Evolutionary conservation across 441 rosid genomes (phyloP).

Genomic region (California macrophylla): DNA sequence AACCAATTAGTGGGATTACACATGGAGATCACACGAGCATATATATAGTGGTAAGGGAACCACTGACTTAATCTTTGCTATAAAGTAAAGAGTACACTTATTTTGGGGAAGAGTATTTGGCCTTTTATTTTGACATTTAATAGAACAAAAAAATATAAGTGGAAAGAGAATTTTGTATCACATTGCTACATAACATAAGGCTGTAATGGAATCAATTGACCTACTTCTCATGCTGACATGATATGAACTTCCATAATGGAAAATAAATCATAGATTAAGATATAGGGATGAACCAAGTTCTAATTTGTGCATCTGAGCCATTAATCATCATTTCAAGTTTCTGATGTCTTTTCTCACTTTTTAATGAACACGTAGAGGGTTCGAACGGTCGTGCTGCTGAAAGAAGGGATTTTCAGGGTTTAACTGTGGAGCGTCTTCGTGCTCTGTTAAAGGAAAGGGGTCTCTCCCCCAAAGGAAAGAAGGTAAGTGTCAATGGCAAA

Average conservation of each 20-base stretch:
- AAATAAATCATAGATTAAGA: not conserved
- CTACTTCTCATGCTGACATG: not conserved
- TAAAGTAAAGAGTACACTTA: no score
- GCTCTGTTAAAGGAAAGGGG: slow-evolving; percentile 70
- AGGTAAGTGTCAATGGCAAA: slow-evolving; percentile 36
- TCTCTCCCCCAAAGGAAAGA: slow-evolving; percentile 74
- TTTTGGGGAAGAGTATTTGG: no score
- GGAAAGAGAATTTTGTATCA: not conserved
- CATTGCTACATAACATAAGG: not conserved
- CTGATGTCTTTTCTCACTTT: not conserved
- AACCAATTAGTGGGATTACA: no score
- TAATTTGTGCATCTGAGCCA: not conserved
- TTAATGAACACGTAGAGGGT: slow-evolving; percentile 36
- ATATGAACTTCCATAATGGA: not conserved
- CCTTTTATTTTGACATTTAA: not conserved
- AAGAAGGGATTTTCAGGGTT: slow-evolving; percentile 46
- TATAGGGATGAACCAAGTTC: not conserved
- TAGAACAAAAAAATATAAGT: not conserved
- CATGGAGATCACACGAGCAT: no score
- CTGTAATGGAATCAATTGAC: not conserved
- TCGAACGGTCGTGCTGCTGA: slow-evolving; percentile 47
- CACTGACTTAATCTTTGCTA: no score
- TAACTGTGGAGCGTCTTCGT: slow-evolving; percentile 85
- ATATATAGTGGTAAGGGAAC: no score
- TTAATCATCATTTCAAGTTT: not conserved